Evolutionary conservation across 495 filamentous ascomycete genomes (phyloP), one percentile per base, ranked within the genome.

Genomic region (Chlorociboria aeruginascens): DNA sequence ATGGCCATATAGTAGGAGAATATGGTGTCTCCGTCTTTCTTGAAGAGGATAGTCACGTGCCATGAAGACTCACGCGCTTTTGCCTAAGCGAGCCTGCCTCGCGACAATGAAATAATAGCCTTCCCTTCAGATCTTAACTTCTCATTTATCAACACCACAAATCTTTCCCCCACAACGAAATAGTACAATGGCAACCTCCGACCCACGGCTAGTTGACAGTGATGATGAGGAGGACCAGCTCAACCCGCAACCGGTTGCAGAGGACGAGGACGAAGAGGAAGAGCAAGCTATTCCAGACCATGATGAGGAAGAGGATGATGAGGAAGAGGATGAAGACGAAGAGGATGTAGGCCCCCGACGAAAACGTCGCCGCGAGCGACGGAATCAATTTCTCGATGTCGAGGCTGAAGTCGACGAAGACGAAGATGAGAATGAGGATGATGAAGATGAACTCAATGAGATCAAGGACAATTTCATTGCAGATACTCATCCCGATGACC

Each of bases 361-460:
- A 51, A 96, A 96, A 62, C 84, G 89, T 39, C 78, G 76, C 60
- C 67, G 70, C 47, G 78, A 82, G 51, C 74, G 71, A 45, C 74
- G 85, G 45, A 82, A 84, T 52, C 74, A 79, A 42, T 96, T 95
- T 78, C 74, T 98, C 66, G 92, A 98, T 74, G 83, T 85, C 52
- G 92, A 96, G 69, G 90, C 90, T 58, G 92, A 94, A 66, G 90
- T 97, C 48, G 90, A 95, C 52, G 90, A 86, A 30, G 69, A 85
- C 45, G 90, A 98, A 40, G 90, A 97, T 46, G 90, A 95, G 42
- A 83, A 78, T 50, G 87, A 88, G 44, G 87, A 83, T 41, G 82
- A 86, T 35, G 80, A 93, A 49, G 89, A 92, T 32, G 89, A 95
- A n/a, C 79, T 85, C 47, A 83, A 86, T 49, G 84, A 85, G 50